These are phyloP conservation scores for Candida sphagnicola DNA, from an alignment of 805 yeast species.

Conservation along the genomic window DNA sequence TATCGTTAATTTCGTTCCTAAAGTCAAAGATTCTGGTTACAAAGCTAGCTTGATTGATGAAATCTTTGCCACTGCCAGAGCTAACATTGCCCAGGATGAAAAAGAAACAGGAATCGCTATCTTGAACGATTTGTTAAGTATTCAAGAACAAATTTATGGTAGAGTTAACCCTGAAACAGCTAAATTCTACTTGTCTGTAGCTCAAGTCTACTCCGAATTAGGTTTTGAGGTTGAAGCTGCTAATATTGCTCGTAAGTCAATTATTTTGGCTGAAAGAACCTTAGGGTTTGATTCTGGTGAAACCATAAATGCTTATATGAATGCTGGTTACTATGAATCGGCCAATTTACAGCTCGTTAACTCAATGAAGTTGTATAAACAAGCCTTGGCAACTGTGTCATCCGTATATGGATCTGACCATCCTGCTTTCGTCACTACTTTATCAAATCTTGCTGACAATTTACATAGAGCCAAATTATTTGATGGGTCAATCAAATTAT, in stretches of 20 bases:
- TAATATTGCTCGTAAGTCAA: constrained; percentile 62
- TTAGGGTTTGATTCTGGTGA: constrained; percentile 79
- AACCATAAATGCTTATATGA: constrained; percentile 64
- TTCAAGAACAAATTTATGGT: constrained; percentile 84
- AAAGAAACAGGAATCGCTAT: constrained; percentile 57
- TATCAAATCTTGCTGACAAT: constrained; percentile 57
- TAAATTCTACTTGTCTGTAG: constrained; percentile 58
- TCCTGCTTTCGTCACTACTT: constrained; percentile 64
- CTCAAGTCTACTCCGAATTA: constrained; percentile 62
- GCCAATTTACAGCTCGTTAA: constrained; percentile 54
- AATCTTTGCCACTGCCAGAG: constrained; percentile 61
- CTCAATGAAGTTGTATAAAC: constrained; percentile 57
- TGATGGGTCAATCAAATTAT: constrained; percentile 48
- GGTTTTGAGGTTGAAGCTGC: constrained; percentile 58
- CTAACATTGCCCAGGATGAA: constrained; percentile 37
- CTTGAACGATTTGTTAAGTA: constrained; percentile 63
- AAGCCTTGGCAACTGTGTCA: constrained; percentile 59
- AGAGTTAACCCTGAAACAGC: constrained; percentile 76
- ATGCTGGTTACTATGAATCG: constrained; percentile 71
- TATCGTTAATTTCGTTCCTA: constrained; percentile 65
- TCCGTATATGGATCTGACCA: constrained; percentile 58
- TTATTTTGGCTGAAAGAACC: constrained; percentile 72
- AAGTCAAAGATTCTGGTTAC: constrained; percentile 67
- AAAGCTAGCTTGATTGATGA: constrained; percentile 70
- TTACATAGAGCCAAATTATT: constrained; percentile 50